These are phyloP conservation scores for Xylariomycetidae sp. DNA, from an alignment of 2,329 filamentous ascomycete genomes.

Conservation along the genomic window DNA sequence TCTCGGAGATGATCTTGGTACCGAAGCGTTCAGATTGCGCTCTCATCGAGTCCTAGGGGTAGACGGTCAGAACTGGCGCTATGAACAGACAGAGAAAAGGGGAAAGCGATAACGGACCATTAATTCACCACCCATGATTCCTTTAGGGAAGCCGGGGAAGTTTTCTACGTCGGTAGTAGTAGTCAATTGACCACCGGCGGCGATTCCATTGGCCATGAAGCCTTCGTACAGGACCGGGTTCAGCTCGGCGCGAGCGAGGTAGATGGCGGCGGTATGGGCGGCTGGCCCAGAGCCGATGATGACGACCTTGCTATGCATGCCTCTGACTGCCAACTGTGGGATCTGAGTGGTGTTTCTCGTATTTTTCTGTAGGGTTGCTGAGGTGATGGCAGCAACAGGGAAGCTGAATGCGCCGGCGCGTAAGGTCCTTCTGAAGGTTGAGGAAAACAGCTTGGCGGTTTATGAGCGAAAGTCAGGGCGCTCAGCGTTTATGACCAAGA, in stretches of 20 bases:
- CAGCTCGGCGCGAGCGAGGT: conserved; percentile 89
- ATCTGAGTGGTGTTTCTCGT: conserved; percentile 27
- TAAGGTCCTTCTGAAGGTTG: conserved; percentile 69
- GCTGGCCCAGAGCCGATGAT: conserved; percentile 94
- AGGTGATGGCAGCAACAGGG: conserved; percentile 65
- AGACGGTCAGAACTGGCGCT: conserved; percentile 3
- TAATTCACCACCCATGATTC: conserved; percentile 79
- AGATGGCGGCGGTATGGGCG: conserved; percentile 95
- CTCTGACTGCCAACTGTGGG: conserved; percentile 42
- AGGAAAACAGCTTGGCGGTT: conserved; percentile 95
- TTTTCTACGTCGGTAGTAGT: conserved; percentile 99
- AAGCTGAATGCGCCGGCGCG: conserved; percentile 70
- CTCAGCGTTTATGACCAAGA: no score
- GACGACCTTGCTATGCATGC: conserved; percentile 91
- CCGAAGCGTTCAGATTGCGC: conserved; percentile 88
- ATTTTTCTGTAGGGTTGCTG: conserved; percentile 56
- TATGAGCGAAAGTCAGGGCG: no score
- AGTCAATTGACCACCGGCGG: conserved; percentile 92
- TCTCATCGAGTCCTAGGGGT: conserved; percentile 73
- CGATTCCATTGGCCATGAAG: conserved; percentile 95
- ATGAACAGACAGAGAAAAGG: background rate
- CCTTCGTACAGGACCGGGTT: conserved; percentile 96
- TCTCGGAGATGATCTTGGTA: conserved; percentile 89
- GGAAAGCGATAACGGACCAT: conserved; percentile 55
- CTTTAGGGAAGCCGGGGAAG: conserved; percentile 89